Evolutionary conservation across 352 stramenopile genomes (phyloP).

Genomic region (Blastocystis hominis): DNA sequence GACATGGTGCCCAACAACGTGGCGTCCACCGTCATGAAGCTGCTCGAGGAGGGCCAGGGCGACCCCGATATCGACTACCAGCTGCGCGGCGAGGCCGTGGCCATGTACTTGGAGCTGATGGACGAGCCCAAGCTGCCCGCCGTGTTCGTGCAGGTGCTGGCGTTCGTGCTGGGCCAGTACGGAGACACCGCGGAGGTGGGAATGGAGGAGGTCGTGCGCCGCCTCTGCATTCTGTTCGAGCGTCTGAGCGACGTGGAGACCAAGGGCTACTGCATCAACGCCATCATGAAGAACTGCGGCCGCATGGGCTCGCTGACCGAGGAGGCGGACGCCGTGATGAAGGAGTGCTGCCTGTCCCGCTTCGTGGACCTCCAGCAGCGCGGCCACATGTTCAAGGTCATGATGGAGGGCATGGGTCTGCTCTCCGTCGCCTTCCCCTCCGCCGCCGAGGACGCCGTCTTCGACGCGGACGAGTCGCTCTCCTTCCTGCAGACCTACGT

Average conservation of each 20-base stretch:
- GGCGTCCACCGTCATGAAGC: conserved; percentile 88
- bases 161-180: conserved; percentile 97
- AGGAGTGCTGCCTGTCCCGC: conserved; percentile 86
- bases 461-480: conserved; percentile 75
- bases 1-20: conserved; percentile 91
- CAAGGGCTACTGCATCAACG: conserved; percentile 83
- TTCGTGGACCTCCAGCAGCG: conserved; percentile 91
- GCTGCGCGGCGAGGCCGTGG: conserved; percentile 85
- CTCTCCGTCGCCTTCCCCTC: conserved; percentile 73
- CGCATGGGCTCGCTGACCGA: conserved; percentile 81
- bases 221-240: conserved; percentile 82
- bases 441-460: conserved; percentile 76
- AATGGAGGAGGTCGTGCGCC: conserved; percentile 83
- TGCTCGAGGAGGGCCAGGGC: conserved; percentile 91
- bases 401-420: conserved; percentile 72
- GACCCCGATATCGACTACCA: conserved; percentile 91
- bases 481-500: conserved; percentile 74
- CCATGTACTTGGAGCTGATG: conserved; percentile 88
- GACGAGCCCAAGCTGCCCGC: conserved; percentile 80
- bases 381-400: conserved; percentile 91
- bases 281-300: conserved; percentile 93
- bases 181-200: conserved; percentile 85
- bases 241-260: conserved; percentile 68
- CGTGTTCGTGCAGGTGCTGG: conserved; percentile 90
- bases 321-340: conserved; percentile 80